phyloP scores from a whole-genome alignment of 441 rosid species.

The Populus tomentosa region DNA sequence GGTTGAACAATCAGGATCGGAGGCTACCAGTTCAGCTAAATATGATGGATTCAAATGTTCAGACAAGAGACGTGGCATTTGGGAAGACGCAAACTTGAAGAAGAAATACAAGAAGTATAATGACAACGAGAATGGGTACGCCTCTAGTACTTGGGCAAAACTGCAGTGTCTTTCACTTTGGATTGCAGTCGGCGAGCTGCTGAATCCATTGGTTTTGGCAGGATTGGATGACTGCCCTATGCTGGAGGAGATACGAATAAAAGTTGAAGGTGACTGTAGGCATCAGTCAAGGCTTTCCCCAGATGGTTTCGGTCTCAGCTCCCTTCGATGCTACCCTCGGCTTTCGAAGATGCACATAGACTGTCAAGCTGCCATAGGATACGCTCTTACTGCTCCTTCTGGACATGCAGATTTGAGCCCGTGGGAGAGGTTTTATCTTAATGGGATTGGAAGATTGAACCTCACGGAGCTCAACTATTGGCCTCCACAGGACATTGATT shows the following conservation, averaged over 20 bases:
- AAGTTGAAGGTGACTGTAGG: constrained; percentile 76
- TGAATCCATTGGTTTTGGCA: constrained; percentile 42
- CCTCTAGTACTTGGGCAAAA: constrained; percentile 50
- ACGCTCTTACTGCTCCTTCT: constrained; percentile 56
- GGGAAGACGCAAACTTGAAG: constrained; percentile 19
- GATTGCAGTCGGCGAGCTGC: constrained; percentile 59
- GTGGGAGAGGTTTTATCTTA: constrained; percentile 80
- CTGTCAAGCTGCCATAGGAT: constrained; percentile 61
- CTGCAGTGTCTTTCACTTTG: constrained; percentile 60
- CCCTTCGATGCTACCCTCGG: constrained; percentile 44
- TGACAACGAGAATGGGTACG: constrained; percentile 30
- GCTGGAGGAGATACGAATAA: constrained; percentile 62
- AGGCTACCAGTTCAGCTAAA: constrained; percentile 17
- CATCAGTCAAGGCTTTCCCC: constrained; percentile 36
- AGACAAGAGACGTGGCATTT: constrained; percentile 19
- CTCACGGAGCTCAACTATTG: constrained; percentile 63
- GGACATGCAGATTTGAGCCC: constrained; percentile 66
- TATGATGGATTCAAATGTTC: constrained; percentile 1
- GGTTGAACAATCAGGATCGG: not conserved
- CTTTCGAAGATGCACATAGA: constrained; percentile 64
- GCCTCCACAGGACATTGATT: constrained; percentile 82
- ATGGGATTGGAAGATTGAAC: constrained; percentile 48
- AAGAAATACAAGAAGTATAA: constrained; percentile 41
- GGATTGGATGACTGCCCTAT: constrained; percentile 67
- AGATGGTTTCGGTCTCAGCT: constrained; percentile 53